Conservation (phyloP, 2,329 filamentous ascomycete genomes). For the Zymoseptoria brevis region DNA sequence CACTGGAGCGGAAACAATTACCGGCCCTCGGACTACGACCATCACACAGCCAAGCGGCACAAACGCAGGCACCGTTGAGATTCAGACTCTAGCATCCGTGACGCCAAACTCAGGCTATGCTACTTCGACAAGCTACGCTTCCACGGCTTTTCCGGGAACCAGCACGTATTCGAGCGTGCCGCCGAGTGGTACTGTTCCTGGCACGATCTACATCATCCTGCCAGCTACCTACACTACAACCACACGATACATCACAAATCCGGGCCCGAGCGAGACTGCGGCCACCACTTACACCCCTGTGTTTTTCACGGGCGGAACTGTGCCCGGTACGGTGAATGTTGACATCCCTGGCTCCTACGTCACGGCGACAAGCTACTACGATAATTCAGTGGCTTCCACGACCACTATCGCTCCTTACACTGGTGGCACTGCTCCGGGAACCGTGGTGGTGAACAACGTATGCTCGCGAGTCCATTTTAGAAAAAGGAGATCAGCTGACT, state of each 20-base stretch:
- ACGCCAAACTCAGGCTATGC: constrained; percentile 2
- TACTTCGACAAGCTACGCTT: constrained; percentile 1
- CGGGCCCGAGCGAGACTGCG: background rate
- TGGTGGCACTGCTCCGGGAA: background rate
- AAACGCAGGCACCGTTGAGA: background rate
- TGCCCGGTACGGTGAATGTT: background rate
- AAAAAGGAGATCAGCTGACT: background rate
- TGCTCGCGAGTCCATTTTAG: background rate
- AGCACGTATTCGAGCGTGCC: constrained; percentile 3
- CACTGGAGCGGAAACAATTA: constrained; percentile 1
- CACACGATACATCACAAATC: background rate
- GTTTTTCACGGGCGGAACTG: background rate
- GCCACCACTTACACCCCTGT: background rate
- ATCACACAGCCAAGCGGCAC: constrained; percentile 3
- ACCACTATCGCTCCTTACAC: background rate
- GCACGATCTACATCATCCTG: constrained; percentile 5
- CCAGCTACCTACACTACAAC: background rate
- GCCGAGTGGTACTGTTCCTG: constrained; percentile 2
- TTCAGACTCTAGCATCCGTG: constrained; percentile 4
- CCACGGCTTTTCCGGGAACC: background rate
- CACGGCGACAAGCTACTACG: background rate
- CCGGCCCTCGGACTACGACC: constrained; percentile 2
- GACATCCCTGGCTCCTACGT: background rate
- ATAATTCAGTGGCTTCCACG: background rate
- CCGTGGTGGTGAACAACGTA: background rate